Conservation (phyloP, 2,329 filamentous ascomycete genomes). For the Raffaelea arxii region DNA sequence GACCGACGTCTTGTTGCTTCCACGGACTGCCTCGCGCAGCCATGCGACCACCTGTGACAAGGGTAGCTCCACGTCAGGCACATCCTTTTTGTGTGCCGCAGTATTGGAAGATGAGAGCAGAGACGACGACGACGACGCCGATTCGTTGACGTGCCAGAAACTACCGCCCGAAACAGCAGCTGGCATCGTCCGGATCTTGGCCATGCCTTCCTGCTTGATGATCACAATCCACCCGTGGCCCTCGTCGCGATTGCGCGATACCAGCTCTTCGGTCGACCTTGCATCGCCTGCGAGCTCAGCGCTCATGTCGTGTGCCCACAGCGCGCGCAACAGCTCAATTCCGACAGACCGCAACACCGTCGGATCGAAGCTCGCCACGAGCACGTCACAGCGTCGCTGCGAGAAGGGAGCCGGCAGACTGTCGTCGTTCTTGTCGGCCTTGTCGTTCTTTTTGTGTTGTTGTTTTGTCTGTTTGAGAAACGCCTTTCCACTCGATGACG, state of each 20-base stretch:
- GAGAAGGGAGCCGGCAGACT: no score
- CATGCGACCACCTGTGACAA: slow-evolving; percentile 65
- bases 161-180: slow-evolving; percentile 1
- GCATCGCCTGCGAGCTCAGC: slow-evolving; percentile 80
- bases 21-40: slow-evolving; percentile 44
- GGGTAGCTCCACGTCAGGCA: slow-evolving; percentile 65
- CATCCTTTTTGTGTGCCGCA: slow-evolving; percentile 49
- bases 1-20: neutral
- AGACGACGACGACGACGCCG: neutral
- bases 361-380: slow-evolving; percentile 80
- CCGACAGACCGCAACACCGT: slow-evolving; percentile 66
- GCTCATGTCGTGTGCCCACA: slow-evolving; percentile 79
- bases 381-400: slow-evolving; percentile 57
- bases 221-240: slow-evolving; percentile 80
- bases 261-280: slow-evolving; percentile 68
- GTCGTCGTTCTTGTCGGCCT: no score
- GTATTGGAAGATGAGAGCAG: neutral
- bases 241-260: slow-evolving; percentile 66
- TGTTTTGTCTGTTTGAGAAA: slow-evolving; percentile 71
- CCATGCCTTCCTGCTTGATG: slow-evolving; percentile 62
- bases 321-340: slow-evolving; percentile 63
- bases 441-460: no score
- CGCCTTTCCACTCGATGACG: slow-evolving; percentile 27
- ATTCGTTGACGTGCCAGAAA: neutral
- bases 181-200: slow-evolving; percentile 72